Percentiles rank a stretch among this genome's conserved stretches.
These are phyloP conservation scores for Amylocystis lapponica DNA, from an alignment of 768 basidiomycete species.

Conservation along the genomic window DNA sequence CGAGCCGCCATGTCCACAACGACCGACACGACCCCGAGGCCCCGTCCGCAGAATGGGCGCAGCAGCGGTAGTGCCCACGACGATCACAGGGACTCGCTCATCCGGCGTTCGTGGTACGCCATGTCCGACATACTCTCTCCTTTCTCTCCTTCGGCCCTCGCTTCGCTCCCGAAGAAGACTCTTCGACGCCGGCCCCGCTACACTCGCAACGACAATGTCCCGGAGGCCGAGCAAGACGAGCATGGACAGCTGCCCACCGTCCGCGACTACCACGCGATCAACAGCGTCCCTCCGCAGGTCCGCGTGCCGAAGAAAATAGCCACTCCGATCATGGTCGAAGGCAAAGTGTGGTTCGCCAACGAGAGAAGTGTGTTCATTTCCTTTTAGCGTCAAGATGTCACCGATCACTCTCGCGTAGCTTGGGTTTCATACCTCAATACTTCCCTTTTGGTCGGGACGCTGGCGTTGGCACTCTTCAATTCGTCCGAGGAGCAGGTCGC, in stretches of 20 bases:
- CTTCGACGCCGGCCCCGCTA: constrained; percentile 39
- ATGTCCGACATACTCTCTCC: constrained; percentile 55
- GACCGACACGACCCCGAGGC: constrained; percentile 5
- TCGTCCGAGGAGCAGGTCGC: constrained; percentile 66
- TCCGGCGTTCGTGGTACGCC: constrained; percentile 58
- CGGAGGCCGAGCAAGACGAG: constrained; percentile 47
- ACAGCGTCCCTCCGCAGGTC: constrained; percentile 53
- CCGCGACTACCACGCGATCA: constrained; percentile 74
- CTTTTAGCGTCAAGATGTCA: background rate
- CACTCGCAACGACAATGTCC: constrained; percentile 69
- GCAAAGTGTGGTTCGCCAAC: constrained; percentile 97
- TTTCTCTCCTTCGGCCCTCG: constrained; percentile 62
- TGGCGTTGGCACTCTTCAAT: constrained; percentile 87
- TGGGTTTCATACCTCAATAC: constrained; percentile 93
- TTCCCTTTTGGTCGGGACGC: constrained; percentile 74
- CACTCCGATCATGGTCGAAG: constrained; percentile 81
- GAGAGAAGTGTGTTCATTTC: constrained; percentile 61
- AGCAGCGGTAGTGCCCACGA: constrained; percentile 8
- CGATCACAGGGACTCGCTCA: constrained; percentile 25
- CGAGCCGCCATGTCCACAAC: no score
- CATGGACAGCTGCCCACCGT: constrained; percentile 54
- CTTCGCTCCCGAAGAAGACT: constrained; percentile 38
- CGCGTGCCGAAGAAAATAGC: constrained; percentile 79
- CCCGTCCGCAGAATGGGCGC: background rate
- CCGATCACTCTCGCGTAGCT: constrained; percentile 37